These are phyloP conservation scores for Adenanthera pavonina DNA, from an alignment of 306 rosid genomes.

Conservation along the genomic window DNA sequence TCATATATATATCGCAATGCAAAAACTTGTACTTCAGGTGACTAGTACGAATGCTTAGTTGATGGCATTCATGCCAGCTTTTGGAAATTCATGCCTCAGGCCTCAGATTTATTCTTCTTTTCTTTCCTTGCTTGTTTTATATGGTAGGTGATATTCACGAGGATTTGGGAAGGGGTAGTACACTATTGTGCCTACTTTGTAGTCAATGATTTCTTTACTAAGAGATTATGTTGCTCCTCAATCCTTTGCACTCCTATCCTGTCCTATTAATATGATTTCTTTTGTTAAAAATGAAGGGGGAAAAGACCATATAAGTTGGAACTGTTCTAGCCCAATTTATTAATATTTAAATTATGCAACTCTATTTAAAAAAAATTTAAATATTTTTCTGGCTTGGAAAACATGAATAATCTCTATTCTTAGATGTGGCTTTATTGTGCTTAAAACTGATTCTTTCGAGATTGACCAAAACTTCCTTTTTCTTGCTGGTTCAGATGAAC, in stretches of 20 bases:
- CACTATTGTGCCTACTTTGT: too few relatives aligned
- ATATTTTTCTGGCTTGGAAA: neutral
- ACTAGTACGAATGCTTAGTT: neutral
- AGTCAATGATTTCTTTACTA: too few relatives aligned
- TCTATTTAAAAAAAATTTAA: neutral
- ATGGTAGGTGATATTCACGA: too few relatives aligned
- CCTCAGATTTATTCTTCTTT: too few relatives aligned
- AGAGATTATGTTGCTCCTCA: too few relatives aligned
- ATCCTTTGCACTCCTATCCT: too few relatives aligned
- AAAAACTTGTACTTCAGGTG: neutral
- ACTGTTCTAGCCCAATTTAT: neutral
- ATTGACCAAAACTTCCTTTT: conserved; percentile 3
- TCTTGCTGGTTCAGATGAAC: conserved; percentile 44
- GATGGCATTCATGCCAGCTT: too few relatives aligned
- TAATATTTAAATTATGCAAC: neutral
- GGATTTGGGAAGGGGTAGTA: too few relatives aligned
- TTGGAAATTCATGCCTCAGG: too few relatives aligned
- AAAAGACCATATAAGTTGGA: neutral
- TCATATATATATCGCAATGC: neutral
- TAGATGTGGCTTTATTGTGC: neutral
- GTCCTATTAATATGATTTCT: neutral
- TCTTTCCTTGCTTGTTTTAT: too few relatives aligned
- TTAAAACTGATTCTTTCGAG: neutral
- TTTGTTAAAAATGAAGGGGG: neutral
- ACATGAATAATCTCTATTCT: neutral